Base-by-base conservation (phyloP, 768 basidiomycete genomes). In the Hygrophorus russula region DNA sequence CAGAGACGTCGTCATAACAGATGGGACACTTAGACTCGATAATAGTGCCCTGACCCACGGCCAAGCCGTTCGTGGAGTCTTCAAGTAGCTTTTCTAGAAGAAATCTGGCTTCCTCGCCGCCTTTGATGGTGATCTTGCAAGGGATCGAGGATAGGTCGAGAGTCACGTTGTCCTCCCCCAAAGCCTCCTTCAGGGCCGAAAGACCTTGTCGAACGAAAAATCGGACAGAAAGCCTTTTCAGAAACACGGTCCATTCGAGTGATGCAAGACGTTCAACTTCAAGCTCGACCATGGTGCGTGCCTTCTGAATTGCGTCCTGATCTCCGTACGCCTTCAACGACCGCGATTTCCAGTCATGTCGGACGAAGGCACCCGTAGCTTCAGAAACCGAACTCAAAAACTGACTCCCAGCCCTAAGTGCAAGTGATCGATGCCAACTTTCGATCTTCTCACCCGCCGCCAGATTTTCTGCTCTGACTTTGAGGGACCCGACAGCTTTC, bases 391-490 rank as follows among this genome's bases (percentile, higher is more conserved):
- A 58, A 20, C 50, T 49, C 36, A 71, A 51, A 40, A 74, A 72
- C 1, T 49, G 24, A 39, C 54, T 62, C 6, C 58, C 61, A 28
- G 54, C 49, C 15, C 50, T 4, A 29, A 24, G 48, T 28, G 37
- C 52, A 45, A 78, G 64, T 0, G 64, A 63, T 28, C 62, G 57
- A 55, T 78, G 76, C 77, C 76, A 80, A 28, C 64, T 46, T 33
- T 60, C 63, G 8, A 80, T 58, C 29, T 58, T 69, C 32, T 73
- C 69, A 4, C 78, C 78, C 17, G 62, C 62, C 2, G 66, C 69
- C 31, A 80, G 53, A 41, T 61, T 68, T 54, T 80, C 79, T 0
- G 76, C 71, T 41, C 77, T 61, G 10, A 80, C 77, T 58, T 79
- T 80, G 46, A 81, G 51, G 4, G 67, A 63, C 1, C 79, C 79